Evolutionary conservation across 495 filamentous ascomycete genomes (phyloP).

Genomic region (Aspergillus bridgeri): DNA sequence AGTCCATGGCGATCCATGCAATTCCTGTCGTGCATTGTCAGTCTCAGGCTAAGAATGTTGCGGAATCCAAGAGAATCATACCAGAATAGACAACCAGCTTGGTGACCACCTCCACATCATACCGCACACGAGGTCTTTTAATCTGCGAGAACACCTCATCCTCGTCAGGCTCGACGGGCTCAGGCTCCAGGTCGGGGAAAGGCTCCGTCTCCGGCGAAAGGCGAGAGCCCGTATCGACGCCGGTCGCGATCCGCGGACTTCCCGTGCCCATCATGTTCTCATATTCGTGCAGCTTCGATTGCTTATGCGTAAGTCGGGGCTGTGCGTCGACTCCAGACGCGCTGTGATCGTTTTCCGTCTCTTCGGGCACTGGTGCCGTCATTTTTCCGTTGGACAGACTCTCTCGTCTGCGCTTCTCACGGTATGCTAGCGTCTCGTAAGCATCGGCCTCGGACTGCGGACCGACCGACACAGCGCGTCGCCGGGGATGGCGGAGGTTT

Average conservation of each 20-base stretch:
- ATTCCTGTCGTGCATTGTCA: constrained; percentile 52
- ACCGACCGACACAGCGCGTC: constrained; percentile 82
- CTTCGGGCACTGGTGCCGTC: constrained; percentile 24
- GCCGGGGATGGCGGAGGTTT: constrained; percentile 73
- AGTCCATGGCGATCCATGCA: constrained; percentile 67
- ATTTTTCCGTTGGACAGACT: constrained; percentile 49
- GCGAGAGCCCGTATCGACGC: constrained; percentile 21
- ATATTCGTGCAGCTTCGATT: constrained; percentile 55
- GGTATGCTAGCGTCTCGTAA: constrained; percentile 92
- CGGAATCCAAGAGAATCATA: constrained; percentile 31
- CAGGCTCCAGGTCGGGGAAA: constrained; percentile 27
- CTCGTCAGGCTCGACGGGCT: constrained; percentile 52
- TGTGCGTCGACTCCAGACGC: constrained; percentile 5
- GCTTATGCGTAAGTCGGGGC: constrained; percentile 20
- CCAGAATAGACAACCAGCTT: constrained; percentile 94
- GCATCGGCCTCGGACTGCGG: constrained; percentile 95
- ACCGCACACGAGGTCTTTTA: constrained; percentile 83
- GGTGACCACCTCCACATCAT: constrained; percentile 96
- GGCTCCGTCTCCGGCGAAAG: constrained; percentile 26
- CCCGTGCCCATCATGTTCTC: constrained; percentile 69
- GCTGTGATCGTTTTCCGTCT: constrained; percentile 4
- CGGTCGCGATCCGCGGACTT: constrained; percentile 25
- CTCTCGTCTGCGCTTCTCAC: constrained; percentile 75
- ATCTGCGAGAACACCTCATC: constrained; percentile 81
- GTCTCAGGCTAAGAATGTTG: neutral